phyloP scores from a whole-genome alignment of 2,329 filamentous ascomycete species.

The Xylaria sp. region DNA sequence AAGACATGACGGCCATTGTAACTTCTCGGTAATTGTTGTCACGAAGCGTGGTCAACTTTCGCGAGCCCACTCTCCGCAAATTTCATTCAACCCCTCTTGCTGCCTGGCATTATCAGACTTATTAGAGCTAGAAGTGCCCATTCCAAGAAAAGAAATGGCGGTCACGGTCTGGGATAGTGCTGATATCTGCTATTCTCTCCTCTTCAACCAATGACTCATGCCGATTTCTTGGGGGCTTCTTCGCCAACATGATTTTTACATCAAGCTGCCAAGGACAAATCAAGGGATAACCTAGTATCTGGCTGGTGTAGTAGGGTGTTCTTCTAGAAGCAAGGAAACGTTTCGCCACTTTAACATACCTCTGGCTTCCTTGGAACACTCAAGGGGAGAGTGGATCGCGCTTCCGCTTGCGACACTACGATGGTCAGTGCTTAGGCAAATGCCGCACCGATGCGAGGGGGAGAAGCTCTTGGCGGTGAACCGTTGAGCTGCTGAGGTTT shows the following conservation, averaged over 20 bases:
- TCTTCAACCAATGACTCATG: conserved; percentile 4
- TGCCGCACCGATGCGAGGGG: background rate
- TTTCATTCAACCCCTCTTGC: conserved; percentile 14
- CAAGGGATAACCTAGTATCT: background rate
- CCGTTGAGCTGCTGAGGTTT: background rate
- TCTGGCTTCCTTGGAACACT: conserved; percentile 15
- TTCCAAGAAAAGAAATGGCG: conserved; percentile 9
- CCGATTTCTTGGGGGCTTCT: conserved; percentile 7
- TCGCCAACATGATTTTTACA: background rate
- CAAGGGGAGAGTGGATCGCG: conserved; percentile 8
- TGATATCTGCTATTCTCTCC: background rate
- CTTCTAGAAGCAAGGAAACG: conserved; percentile 29
- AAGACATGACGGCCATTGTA: conserved; percentile 28
- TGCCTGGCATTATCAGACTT: conserved; percentile 18
- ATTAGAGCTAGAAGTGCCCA: conserved; percentile 19
- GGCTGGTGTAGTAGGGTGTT: background rate
- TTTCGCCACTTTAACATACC: conserved; percentile 8
- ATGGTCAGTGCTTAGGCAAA: conserved; percentile 12
- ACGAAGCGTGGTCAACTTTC: conserved; percentile 25
- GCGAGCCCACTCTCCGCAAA: conserved; percentile 11
- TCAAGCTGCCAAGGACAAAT: conserved; percentile 8
- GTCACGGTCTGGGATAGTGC: conserved; percentile 2
- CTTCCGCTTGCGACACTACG: conserved; percentile 12
- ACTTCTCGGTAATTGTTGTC: conserved; percentile 36
- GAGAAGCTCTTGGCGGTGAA: background rate